These are phyloP conservation scores for Globomyces pollinis-pini DNA, from an alignment of 192 early-diverging fungal species.

Conservation along the genomic window DNA sequence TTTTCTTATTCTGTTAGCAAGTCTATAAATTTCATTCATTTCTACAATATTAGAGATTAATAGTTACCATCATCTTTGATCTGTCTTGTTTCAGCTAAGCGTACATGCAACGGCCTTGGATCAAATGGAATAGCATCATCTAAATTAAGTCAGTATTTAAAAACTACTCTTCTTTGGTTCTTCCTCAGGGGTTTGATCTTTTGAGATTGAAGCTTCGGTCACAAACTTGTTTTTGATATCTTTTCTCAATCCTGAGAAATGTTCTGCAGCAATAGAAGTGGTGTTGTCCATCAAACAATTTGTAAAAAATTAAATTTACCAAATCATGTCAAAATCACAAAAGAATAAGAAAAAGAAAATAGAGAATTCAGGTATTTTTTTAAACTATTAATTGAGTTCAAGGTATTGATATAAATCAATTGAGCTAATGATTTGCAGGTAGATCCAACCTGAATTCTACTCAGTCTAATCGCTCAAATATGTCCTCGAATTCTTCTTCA, in stretches of 20 bases:
- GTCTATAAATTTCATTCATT: slow-evolving; percentile 8
- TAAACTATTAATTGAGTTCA: too few species aligned
- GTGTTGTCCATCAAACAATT: too few species aligned
- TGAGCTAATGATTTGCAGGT: too few species aligned
- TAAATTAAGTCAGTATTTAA: neutral
- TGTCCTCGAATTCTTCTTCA: too few species aligned
- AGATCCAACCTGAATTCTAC: too few species aligned
- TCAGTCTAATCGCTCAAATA: too few species aligned
- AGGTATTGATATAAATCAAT: too few species aligned
- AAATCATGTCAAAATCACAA: too few species aligned
- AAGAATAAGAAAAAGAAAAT: too few species aligned
- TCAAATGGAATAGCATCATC: too few species aligned
- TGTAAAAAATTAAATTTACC: too few species aligned
- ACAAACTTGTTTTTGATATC: slow-evolving; percentile 2
- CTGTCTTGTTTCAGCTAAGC: neutral
- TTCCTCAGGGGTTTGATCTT: neutral
- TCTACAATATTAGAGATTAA: neutral
- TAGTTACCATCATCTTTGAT: neutral
- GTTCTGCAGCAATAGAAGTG: slow-evolving; percentile 5
- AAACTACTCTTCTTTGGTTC: neutral
- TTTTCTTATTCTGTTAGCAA: slow-evolving; percentile 3
- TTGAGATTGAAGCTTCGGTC: neutral
- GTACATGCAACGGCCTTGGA: neutral
- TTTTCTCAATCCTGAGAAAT: neutral
- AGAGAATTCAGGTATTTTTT: too few species aligned